Conservation (phyloP, 306 rosid species). For the Sindora glabra region DNA sequence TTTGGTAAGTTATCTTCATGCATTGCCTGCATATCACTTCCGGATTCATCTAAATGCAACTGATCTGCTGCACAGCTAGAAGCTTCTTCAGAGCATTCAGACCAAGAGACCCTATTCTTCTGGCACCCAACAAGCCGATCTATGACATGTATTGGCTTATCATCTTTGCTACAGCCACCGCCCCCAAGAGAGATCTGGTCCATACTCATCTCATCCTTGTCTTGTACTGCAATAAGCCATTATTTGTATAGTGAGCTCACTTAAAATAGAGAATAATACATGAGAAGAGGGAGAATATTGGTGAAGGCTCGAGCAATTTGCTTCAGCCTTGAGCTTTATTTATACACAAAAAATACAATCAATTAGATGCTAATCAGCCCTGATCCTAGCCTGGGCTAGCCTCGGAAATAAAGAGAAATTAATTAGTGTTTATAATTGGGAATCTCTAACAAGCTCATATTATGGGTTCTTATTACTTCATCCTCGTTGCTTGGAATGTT, state of each 20-base stretch:
- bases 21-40: conserved; percentile 20
- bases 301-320: too few species aligned
- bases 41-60: conserved; percentile 20
- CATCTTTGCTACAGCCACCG: conserved; percentile 8
- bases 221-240: conserved; percentile 32
- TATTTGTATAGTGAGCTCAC: too few species aligned
- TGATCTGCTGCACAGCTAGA: conserved; percentile 14
- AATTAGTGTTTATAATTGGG: not conserved
- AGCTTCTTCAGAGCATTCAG: conserved; percentile 19
- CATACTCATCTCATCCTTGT: conserved; percentile 5
- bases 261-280: too few species aligned
- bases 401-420: too few species aligned
- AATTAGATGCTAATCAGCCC: too few species aligned
- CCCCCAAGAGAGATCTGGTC: conserved; percentile 23
- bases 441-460: not conserved
- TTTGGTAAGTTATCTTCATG: conserved; percentile 12
- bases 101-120: conserved; percentile 1
- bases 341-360: too few species aligned
- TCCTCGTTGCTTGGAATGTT: not conserved
- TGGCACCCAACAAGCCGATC: conserved; percentile 12
- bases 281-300: too few species aligned
- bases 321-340: too few species aligned
- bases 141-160: conserved; percentile 2
- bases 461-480: not conserved
- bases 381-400: too few species aligned